Base-by-base conservation (phyloP, 1,139 yeast species). In the Scheffersomyces lignicola region DNA sequence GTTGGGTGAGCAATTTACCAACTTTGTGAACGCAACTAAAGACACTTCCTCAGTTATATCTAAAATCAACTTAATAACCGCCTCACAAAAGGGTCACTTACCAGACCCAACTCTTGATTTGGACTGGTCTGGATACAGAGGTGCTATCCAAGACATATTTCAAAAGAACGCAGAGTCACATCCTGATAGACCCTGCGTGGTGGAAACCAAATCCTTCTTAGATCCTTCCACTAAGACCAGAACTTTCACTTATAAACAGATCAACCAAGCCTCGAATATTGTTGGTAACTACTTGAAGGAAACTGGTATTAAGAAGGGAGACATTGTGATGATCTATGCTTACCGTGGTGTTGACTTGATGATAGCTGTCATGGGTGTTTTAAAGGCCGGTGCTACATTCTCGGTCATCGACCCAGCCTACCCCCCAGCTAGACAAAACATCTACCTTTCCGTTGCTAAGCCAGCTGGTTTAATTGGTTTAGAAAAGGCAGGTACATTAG, bases 331-430 rank as follows among this genome's bases (percentile, higher is more conserved):
- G 95, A 90, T 94, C 43, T 92, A 94, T 58, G 96, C 98, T 20
- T 86, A 92, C 52, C 81, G 99, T 63, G 97, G 97, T 46, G 98
- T 92, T 9, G 99, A 92, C 56, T 72, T 92, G 47, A 88, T 92
- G 77, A 86, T 92, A 33, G 95, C 97, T 5, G 97, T 92, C 12
- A 83, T 92, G 88, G 99, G 97, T 60, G 96, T 88, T 24, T 74
- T 92, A 54, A 92, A 92, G 64, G 97, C 98, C 2, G 99, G 99
- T 48, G 98, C 96, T 12, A 90, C 98, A 0, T 92, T 92, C 58
- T 90, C 97, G 5, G 99, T 94, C 18, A 92, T 92, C 47, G 99
- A 92, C 56, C 98, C 98, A 5, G 97, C 98, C 2, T 92, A 92
- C 59, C 99, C 99, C 27, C 96, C 98, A 15, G 95, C 95, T 7